These are phyloP conservation scores for Blastobotrys proliferans DNA, from an alignment of 1,139 yeast species.

Conservation along the genomic window DNA sequence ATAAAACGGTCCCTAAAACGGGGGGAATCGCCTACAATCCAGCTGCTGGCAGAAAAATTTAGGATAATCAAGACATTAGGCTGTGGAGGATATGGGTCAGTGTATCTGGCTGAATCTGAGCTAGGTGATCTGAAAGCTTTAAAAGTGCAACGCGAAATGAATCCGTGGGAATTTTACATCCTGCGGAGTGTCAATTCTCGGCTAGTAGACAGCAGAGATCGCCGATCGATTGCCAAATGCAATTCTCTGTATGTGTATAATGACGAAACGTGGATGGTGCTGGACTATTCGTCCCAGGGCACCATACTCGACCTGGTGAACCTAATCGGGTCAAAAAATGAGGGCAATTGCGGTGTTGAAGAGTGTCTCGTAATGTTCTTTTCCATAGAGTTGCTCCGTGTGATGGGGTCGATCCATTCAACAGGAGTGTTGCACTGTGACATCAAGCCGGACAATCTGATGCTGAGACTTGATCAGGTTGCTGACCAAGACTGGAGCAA, in stretches of 20 bases:
- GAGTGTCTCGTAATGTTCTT: constrained; percentile 64
- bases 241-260: constrained; percentile 52
- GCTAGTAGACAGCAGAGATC: constrained; percentile 28
- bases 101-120: constrained; percentile 67
- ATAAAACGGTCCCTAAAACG: constrained; percentile 14
- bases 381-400: constrained; percentile 57
- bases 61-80: constrained; percentile 65
- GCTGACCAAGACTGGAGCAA: constrained; percentile 24
- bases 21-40: constrained; percentile 18
- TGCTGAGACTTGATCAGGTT: constrained; percentile 53
- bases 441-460: constrained; percentile 80
- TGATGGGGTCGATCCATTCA: constrained; percentile 59
- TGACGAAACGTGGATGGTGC: constrained; percentile 71
- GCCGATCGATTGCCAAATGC: constrained; percentile 47
- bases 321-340: constrained; percentile 21
- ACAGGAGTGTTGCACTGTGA: constrained; percentile 79
- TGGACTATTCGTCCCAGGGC: constrained; percentile 71
- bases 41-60: constrained; percentile 28
- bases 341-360: constrained; percentile 41
- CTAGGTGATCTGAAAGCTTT: constrained; percentile 51
- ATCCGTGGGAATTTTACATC: constrained; percentile 81
- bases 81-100: constrained; percentile 76
- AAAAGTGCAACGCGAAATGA: constrained; percentile 68
- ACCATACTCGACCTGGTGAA: constrained; percentile 73
- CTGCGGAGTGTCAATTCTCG: constrained; percentile 33